Evolutionary conservation across 169 alveolate species (phyloP).

Genomic region (Cryptosporidium bovis): DNA sequence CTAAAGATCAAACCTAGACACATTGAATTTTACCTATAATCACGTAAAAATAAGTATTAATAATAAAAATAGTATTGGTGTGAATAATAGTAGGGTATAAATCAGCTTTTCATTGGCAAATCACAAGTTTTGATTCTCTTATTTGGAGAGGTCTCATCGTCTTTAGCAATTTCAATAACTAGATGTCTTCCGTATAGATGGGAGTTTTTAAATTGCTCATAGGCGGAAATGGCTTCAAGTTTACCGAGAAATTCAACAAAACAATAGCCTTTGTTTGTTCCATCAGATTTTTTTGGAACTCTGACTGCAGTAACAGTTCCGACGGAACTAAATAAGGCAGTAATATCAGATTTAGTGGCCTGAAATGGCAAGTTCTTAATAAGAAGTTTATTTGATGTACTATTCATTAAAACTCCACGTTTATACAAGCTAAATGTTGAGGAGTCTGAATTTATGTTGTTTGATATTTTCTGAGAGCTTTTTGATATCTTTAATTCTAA

Average conservation of each 20-base stretch:
- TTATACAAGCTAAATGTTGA: background rate
- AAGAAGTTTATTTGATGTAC: conserved; percentile 85
- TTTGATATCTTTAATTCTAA: conserved; percentile 79
- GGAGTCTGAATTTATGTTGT: background rate
- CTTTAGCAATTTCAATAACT: conserved; percentile 88
- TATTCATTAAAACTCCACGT: conserved; percentile 68
- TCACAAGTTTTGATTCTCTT: background rate
- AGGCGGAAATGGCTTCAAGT: conserved; percentile 89
- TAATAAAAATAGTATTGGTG: too few relatives aligned
- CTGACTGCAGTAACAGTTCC: conserved; percentile 90
- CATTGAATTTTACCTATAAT: too few relatives aligned
- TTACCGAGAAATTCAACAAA: conserved; percentile 91
- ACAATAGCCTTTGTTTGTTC: conserved; percentile 93
- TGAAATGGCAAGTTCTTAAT: conserved; percentile 95
- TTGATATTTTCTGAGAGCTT: conserved; percentile 25
- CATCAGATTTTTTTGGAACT: conserved; percentile 90
- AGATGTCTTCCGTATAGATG: conserved; percentile 94
- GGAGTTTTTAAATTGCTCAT: conserved; percentile 88
- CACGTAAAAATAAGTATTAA: too few relatives aligned
- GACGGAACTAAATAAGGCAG: conserved; percentile 88
- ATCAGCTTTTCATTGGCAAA: background rate
- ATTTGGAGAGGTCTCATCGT: conserved; percentile 26
- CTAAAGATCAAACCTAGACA: too few relatives aligned
- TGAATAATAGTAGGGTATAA: too few relatives aligned
- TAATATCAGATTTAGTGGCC: conserved; percentile 91